These are phyloP conservation scores for Neurospora sp. DNA, from an alignment of 495 filamentous ascomycete genomes.

Conservation along the genomic window DNA sequence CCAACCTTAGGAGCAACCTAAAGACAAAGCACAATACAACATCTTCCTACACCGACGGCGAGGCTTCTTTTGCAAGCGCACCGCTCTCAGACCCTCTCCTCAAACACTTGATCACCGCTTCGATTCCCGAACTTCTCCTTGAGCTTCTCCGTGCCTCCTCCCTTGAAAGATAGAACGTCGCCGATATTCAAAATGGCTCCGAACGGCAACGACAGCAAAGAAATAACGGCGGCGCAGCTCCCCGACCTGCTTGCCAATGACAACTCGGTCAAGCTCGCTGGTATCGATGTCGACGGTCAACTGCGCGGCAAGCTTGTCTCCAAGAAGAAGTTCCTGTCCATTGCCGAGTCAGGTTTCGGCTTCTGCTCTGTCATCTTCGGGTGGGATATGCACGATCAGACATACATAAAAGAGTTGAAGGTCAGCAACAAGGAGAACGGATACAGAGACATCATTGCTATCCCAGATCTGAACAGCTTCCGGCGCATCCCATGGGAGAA, in stretches of 20 bases:
- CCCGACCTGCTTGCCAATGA: constrained; percentile 61
- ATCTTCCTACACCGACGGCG: background rate
- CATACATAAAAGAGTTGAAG: constrained; percentile 72
- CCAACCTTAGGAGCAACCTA: background rate
- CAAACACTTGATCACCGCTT: background rate
- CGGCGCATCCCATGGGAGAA: constrained; percentile 93
- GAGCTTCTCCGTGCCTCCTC: background rate
- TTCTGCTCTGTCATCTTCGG: constrained; percentile 97
- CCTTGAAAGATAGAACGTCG: background rate
- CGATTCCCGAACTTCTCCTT: background rate
- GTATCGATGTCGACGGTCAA: constrained; percentile 82
- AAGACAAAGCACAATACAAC: background rate
- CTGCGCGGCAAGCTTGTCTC: constrained; percentile 90
- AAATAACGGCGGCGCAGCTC: constrained; percentile 50
- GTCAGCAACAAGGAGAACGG: constrained; percentile 92
- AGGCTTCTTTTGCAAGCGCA: background rate
- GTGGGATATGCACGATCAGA: constrained; percentile 96
- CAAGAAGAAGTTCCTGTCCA: constrained; percentile 89
- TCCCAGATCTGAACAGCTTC: constrained; percentile 72
- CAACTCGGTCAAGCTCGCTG: constrained; percentile 81
- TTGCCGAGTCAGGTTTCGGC: constrained; percentile 77
- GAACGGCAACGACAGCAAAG: background rate
- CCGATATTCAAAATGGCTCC: constrained; percentile 6
- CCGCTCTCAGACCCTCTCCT: background rate
- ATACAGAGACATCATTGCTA: constrained; percentile 79